Percentiles rank a stretch among this genome's conserved stretches.
These are phyloP conservation scores for Naganishia albida DNA, from an alignment of 1,284 basidiomycete genomes.

Conservation along the genomic window DNA sequence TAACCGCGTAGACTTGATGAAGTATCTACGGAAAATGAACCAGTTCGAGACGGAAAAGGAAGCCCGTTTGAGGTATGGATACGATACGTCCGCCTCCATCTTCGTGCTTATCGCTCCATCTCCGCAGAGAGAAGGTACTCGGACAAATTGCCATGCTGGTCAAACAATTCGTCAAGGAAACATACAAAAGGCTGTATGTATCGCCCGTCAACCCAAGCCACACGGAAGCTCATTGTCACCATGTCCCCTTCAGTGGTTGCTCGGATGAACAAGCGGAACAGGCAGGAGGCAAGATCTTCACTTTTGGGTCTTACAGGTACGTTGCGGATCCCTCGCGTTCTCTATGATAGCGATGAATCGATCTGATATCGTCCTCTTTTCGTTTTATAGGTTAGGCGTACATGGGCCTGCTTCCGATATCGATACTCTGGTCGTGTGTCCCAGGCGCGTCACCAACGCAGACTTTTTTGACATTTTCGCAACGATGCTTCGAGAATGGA, in stretches of 20 bases:
- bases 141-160: slow-evolving; percentile 87
- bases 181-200: slow-evolving; percentile 64
- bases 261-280: slow-evolving; percentile 81
- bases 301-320: slow-evolving; percentile 88
- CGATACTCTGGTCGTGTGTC: slow-evolving; percentile 97
- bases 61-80: slow-evolving; percentile 76
- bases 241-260: slow-evolving; percentile 59
- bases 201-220: no score
- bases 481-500: slow-evolving; percentile 79
- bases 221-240: not conserved
- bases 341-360: not conserved
- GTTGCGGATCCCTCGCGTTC: not conserved
- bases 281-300: slow-evolving; percentile 97
- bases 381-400: slow-evolving; percentile 68
- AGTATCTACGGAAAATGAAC: slow-evolving; percentile 81
- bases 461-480: slow-evolving; percentile 96
- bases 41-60: slow-evolving; percentile 91
- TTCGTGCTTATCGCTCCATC: slow-evolving; percentile 5
- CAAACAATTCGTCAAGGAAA: slow-evolving; percentile 87
- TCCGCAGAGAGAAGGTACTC: slow-evolving; percentile 80
- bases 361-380: slow-evolving; percentile 24
- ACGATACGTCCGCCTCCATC: not conserved
- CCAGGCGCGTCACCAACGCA: slow-evolving; percentile 90
- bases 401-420: slow-evolving; percentile 97
- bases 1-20: slow-evolving; percentile 53